These are phyloP conservation scores for Neofusicoccum kwambonambiense DNA, from an alignment of 2,329 filamentous ascomycete genomes.

Conservation along the genomic window DNA sequence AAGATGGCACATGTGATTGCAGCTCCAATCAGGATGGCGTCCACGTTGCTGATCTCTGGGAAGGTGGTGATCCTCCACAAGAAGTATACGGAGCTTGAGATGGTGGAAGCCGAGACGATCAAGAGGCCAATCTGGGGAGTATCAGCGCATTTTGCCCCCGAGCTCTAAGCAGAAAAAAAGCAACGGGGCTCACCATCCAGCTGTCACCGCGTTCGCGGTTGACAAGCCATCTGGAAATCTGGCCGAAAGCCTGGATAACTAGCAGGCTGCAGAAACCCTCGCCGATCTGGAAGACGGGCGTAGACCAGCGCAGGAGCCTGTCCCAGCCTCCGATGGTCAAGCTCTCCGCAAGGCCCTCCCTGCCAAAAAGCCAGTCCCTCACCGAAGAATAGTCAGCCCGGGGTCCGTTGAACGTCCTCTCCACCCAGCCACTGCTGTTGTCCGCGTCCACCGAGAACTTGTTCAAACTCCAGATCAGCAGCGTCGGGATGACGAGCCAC, in stretches of 20 bases:
- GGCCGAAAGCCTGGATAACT: conserved; percentile 91
- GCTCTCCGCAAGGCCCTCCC: conserved; percentile 76
- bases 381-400: conserved; percentile 64
- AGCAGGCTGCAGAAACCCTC: conserved; percentile 96
- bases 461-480: conserved; percentile 93
- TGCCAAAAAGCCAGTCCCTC: conserved; percentile 85
- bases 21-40: conserved; percentile 88
- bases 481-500: conserved; percentile 79
- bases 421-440: conserved; percentile 71
- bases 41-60: conserved; percentile 86
- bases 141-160: conserved; percentile 32
- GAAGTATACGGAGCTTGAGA: conserved; percentile 93
- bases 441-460: conserved; percentile 92
- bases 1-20: conserved; percentile 92
- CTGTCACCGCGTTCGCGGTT: conserved; percentile 91
- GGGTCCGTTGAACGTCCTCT: conserved; percentile 70
- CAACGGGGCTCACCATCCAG: conserved; percentile 75
- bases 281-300: conserved; percentile 87
- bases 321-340: conserved; percentile 86
- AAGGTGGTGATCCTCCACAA: conserved; percentile 93
- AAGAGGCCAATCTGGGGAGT: conserved; percentile 75
- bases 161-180: too few relatives aligned
- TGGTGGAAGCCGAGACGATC: conserved; percentile 83
- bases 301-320: conserved; percentile 82
- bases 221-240: conserved; percentile 92